These are phyloP conservation scores for Ensete glaucum DNA, from an alignment of 176 grass and related monocot species.

Conservation along the genomic window DNA sequence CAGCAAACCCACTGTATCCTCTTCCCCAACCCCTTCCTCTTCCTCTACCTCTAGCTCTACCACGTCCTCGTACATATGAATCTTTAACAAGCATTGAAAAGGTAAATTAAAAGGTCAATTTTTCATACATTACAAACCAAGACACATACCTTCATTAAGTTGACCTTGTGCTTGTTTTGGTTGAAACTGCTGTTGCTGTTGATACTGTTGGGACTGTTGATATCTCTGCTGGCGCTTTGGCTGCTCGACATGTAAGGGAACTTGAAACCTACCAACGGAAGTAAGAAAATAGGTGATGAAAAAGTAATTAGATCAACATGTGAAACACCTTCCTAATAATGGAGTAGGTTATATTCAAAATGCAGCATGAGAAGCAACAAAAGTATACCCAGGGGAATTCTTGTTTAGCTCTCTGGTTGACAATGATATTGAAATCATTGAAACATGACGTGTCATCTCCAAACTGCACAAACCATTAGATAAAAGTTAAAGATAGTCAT, in stretches of 20 bases:
- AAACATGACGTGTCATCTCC: conserved; percentile 22
- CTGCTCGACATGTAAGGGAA: conserved; percentile 2
- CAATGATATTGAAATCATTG: conserved; percentile 18
- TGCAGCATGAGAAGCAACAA: not conserved
- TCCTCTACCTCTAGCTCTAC: conserved; percentile 9
- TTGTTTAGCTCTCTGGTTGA: conserved; percentile 19
- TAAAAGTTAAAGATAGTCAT: not conserved
- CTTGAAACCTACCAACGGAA: conserved; percentile 15
- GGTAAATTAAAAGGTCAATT: not conserved
- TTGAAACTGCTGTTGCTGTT: conserved; percentile 17
- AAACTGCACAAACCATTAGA: not conserved
- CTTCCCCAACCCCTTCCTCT: conserved; percentile 15
- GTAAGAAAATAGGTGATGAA: not conserved
- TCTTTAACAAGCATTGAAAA: not conserved
- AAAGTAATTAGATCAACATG: not conserved
- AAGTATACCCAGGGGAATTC: conserved; percentile 12
- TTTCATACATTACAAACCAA: not conserved
- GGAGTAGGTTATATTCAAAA: not conserved
- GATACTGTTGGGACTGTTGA: conserved; percentile 5
- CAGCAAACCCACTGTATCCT: conserved; percentile 3
- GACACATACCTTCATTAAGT: conserved; percentile 4
- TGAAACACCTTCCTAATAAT: no score
- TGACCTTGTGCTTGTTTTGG: conserved; percentile 10
- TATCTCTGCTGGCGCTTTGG: conserved; percentile 12
- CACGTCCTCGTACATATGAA: conserved; percentile 14